Conservation (phyloP, 352 stramenopile species). For the Phytophthora multivora region DNA sequence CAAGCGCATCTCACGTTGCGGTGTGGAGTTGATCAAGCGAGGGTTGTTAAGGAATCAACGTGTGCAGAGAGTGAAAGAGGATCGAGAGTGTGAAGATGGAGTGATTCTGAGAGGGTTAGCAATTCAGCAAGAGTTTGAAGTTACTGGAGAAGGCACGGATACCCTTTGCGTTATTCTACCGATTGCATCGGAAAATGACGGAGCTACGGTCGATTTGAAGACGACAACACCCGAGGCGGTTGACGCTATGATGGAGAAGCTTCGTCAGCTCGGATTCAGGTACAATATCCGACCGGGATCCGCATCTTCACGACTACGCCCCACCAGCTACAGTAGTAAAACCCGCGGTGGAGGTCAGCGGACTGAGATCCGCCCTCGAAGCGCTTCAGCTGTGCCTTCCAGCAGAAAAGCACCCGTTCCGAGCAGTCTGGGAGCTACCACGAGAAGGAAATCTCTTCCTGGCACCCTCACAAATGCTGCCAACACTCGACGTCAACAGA, state of each 20-base stretch:
- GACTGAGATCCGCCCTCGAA: slow-evolving; percentile 3
- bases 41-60: slow-evolving; percentile 38
- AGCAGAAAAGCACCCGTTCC: slow-evolving; percentile 9
- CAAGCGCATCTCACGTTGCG: slow-evolving; percentile 34
- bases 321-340: slow-evolving; percentile 1
- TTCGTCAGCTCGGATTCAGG: slow-evolving; percentile 31
- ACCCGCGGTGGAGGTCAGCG: not conserved
- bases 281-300: slow-evolving; percentile 22
- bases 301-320: slow-evolving; percentile 1
- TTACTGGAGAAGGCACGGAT: slow-evolving; percentile 21
- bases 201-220: not conserved
- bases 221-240: slow-evolving; percentile 11
- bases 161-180: slow-evolving; percentile 22
- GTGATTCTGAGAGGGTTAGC: slow-evolving; percentile 21
- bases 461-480: not conserved
- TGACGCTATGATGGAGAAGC: slow-evolving; percentile 22
- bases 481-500: slow-evolving; percentile 11
- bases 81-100: not conserved
- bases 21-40: slow-evolving; percentile 34
- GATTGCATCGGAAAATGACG: not conserved
- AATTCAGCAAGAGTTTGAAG: slow-evolving; percentile 19
- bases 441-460: slow-evolving; percentile 6
- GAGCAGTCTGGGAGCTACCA: not conserved
- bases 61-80: slow-evolving; percentile 31
- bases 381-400: not conserved